Percentiles rank a stretch among this genome's conserved stretches.
Evolutionary conservation across 768 basidiomycete genomes (phyloP).

Genomic region (Lactifluus echinatus): DNA sequence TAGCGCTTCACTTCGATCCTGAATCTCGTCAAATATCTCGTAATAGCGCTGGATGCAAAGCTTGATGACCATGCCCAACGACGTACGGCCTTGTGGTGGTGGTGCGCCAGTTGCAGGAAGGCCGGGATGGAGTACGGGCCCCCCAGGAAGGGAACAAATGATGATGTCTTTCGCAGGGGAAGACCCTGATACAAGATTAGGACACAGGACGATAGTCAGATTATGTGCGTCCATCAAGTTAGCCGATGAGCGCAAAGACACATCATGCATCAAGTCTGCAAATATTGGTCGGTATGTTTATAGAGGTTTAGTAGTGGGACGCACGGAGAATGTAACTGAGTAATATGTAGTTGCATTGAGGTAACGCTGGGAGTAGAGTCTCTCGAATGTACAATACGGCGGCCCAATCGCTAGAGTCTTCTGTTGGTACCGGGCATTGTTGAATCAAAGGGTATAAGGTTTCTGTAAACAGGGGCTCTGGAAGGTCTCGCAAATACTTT

Average conservation of each 20-base stretch:
- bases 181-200: conserved; percentile 66
- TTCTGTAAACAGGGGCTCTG: conserved; percentile 72
- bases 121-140: conserved; percentile 32
- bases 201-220: conserved; percentile 68
- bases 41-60: conserved; percentile 77
- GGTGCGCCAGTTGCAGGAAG: conserved; percentile 21
- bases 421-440: conserved; percentile 54
- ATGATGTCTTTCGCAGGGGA: conserved; percentile 63
- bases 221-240: conserved; percentile 84
- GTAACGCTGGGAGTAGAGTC: conserved; percentile 54
- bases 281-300: background rate
- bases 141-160: conserved; percentile 59
- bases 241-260: conserved; percentile 52
- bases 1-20: conserved; percentile 58
- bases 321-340: conserved; percentile 45
- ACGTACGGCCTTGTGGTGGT: conserved; percentile 43
- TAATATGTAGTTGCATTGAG: conserved; percentile 64
- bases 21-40: conserved; percentile 78
- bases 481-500: conserved; percentile 76
- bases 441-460: conserved; percentile 53
- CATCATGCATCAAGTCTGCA: conserved; percentile 71
- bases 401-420: conserved; percentile 46
- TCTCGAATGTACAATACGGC: conserved; percentile 61
- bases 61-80: conserved; percentile 62
- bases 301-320: background rate